A percentile compares a stretch with the other conserved stretches of the same genome.
Evolutionary conservation across 2,329 filamentous ascomycete species (phyloP).

Genomic region (Verticillium nubilum): DNA sequence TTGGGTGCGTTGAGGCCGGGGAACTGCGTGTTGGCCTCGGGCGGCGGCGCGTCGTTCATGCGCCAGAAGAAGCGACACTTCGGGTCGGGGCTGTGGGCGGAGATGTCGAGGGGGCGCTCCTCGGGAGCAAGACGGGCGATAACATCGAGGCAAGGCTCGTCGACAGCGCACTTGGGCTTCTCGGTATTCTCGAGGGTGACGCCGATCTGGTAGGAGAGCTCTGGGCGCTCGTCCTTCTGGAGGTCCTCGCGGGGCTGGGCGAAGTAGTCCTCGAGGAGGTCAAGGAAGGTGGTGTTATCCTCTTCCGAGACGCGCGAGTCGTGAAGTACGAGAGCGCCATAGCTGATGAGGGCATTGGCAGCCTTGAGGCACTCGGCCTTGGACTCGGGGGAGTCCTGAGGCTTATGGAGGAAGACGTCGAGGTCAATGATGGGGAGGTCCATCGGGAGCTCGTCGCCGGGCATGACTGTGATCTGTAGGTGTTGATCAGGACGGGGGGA

Average conservation of each 20-base stretch:
- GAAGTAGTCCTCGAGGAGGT: conserved; percentile 61
- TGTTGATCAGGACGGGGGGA: not conserved
- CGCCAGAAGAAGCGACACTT: conserved; percentile 62
- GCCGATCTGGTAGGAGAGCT: conserved; percentile 55
- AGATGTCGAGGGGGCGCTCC: conserved; percentile 53
- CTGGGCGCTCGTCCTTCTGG: conserved; percentile 47
- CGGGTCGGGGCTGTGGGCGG: conserved; percentile 51
- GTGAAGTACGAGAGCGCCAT: conserved; percentile 55
- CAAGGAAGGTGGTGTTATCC: conserved; percentile 52
- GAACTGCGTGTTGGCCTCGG: conserved; percentile 40
- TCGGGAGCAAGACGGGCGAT: conserved; percentile 47
- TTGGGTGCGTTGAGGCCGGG: conserved; percentile 51
- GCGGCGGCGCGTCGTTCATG: conserved; percentile 49
- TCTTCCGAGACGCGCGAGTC: conserved; percentile 51
- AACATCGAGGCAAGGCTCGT: conserved; percentile 53
- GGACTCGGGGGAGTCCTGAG: conserved; percentile 35
- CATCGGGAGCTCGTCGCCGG: conserved; percentile 33
- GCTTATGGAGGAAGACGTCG: conserved; percentile 45
- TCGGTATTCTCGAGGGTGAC: conserved; percentile 60
- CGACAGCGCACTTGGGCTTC: conserved; percentile 58
- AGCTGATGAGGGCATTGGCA: conserved; percentile 51
- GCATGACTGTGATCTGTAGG: conserved; percentile 13
- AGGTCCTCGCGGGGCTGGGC: conserved; percentile 46
- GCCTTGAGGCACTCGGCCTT: conserved; percentile 48
- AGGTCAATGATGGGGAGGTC: conserved; percentile 56